Percentiles rank a stretch among this genome's conserved stretches.
Evolutionary conservation across 2,329 filamentous ascomycete genomes (phyloP).

Genomic region (Monilinia laxa): DNA sequence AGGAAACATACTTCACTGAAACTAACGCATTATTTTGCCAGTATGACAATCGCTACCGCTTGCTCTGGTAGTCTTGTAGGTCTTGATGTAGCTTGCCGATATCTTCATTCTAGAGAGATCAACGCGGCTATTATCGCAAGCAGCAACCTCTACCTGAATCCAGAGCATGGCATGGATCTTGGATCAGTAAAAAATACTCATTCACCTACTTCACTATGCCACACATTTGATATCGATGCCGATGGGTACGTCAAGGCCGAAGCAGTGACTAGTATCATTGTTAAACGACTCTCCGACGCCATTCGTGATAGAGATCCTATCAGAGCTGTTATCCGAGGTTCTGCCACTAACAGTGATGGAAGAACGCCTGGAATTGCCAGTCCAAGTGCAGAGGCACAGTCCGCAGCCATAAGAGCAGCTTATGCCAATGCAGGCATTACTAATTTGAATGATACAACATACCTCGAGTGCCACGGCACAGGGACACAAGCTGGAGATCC

Average conservation of each 20-base stretch:
- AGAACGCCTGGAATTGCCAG: slow-evolving; percentile 13
- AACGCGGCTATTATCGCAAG: slow-evolving; percentile 37
- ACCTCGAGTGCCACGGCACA: slow-evolving; percentile 18
- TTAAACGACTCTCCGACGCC: slow-evolving; percentile 16
- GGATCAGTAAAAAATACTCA: slow-evolving; percentile 15
- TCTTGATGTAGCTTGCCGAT: slow-evolving; percentile 45
- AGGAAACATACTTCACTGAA: background rate
- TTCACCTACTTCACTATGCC: slow-evolving; percentile 17
- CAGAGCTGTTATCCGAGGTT: slow-evolving; percentile 17
- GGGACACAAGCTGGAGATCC: slow-evolving; percentile 1
- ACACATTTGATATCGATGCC: slow-evolving; percentile 16
- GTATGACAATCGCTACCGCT: slow-evolving; percentile 57
- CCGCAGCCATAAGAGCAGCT: slow-evolving; percentile 14
- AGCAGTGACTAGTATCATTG: slow-evolving; percentile 6
- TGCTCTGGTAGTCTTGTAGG: slow-evolving; percentile 57
- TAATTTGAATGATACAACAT: background rate
- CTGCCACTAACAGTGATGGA: slow-evolving; percentile 18
- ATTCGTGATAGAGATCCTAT: slow-evolving; percentile 20
- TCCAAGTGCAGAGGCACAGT: slow-evolving; percentile 20
- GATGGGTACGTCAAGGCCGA: slow-evolving; percentile 21
- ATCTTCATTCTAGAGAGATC: slow-evolving; percentile 42
- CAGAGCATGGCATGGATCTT: slow-evolving; percentile 26
- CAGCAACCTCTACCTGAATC: slow-evolving; percentile 34
- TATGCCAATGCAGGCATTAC: slow-evolving; percentile 20
- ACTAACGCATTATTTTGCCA: slow-evolving; percentile 30